A percentile compares a stretch with the other conserved stretches of the same genome.
phyloP scores from a whole-genome alignment of 441 rosid genomes.

The Flueggea neowawraea region DNA sequence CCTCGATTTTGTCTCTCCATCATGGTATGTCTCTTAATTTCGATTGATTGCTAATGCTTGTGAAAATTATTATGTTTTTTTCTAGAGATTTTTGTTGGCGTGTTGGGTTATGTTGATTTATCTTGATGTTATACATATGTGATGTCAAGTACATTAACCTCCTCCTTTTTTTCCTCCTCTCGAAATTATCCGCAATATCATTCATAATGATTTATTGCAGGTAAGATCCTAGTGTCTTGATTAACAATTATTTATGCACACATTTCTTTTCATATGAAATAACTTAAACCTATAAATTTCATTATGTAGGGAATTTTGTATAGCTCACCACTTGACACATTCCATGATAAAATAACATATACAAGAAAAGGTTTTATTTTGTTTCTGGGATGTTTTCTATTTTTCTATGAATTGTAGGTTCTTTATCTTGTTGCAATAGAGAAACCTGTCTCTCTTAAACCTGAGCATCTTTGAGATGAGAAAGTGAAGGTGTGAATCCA shows the following conservation, averaged over 20 bases:
- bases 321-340: no score
- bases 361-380: background rate
- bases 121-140: constrained; percentile 3
- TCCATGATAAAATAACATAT: background rate
- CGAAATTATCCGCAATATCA: constrained; percentile 98
- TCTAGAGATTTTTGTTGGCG: no score
- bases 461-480: constrained; percentile 98
- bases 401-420: constrained; percentile 46
- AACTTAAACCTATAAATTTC: background rate
- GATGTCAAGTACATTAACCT: background rate
- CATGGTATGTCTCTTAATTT: no score
- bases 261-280: background rate
- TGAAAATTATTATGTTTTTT: no score
- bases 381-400: background rate
- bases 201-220: constrained; percentile 96
- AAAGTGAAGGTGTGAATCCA: constrained; percentile 80
- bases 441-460: constrained; percentile 93
- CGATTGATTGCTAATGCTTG: no score
- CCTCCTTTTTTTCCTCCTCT: constrained; percentile 13
- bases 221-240: constrained; percentile 32
- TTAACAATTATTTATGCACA: background rate
- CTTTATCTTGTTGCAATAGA: constrained; percentile 98
- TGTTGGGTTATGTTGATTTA: background rate
- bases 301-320: background rate
- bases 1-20: no score